Conservation (phyloP, 73 alveolate species). For the Symbiodinium natans region DNA sequence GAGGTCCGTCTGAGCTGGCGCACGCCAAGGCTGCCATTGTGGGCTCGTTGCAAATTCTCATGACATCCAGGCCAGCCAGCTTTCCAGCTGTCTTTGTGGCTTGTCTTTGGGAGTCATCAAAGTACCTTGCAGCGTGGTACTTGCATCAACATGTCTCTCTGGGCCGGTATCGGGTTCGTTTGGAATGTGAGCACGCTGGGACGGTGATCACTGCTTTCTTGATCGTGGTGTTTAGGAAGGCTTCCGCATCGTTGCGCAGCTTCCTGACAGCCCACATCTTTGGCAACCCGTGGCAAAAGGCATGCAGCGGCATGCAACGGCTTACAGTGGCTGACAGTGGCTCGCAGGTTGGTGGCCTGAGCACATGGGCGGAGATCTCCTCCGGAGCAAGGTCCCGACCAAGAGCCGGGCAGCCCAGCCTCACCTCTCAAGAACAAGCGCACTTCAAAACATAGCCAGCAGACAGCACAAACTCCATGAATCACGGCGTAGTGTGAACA, state of each 20-base stretch:
- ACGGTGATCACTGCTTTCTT: constrained; percentile 98
- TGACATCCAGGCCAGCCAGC: constrained; percentile 97
- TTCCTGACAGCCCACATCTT: constrained; percentile 94
- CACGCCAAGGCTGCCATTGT: constrained; percentile 99
- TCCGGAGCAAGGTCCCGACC: constrained; percentile 49
- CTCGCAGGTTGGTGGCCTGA: constrained; percentile 3
- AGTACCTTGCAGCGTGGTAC: constrained; percentile 93
- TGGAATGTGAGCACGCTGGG: constrained; percentile 96
- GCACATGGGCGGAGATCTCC: constrained; percentile 67
- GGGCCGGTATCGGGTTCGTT: no score
- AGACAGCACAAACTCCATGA: no score
- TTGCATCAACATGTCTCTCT: background rate
- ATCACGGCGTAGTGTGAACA: background rate
- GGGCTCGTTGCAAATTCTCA: constrained; percentile 99
- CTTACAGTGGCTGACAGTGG: background rate
- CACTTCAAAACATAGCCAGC: no score
- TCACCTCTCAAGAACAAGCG: background rate
- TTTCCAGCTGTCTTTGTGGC: constrained; percentile 98
- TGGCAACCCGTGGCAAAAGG: no score
- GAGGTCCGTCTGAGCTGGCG: background rate
- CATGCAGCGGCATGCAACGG: no score
- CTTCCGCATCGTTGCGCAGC: constrained; percentile 97
- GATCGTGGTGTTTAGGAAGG: constrained; percentile 42
- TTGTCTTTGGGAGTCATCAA: constrained; percentile 97
- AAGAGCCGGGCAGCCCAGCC: constrained; percentile 74